Conservation (phyloP, 2,329 filamentous ascomycete genomes). For the Pseudopithomyces maydicus region DNA sequence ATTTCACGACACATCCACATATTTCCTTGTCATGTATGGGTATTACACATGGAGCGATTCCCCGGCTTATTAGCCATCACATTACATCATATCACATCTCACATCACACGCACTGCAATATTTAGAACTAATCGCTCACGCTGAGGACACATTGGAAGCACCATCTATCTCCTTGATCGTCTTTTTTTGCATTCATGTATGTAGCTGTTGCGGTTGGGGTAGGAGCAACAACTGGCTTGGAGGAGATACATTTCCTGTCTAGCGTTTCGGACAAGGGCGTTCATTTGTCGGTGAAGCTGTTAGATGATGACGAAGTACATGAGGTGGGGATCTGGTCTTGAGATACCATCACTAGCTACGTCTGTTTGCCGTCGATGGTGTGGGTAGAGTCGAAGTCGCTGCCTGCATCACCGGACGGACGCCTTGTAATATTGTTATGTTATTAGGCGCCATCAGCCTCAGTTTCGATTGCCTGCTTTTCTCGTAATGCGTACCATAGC, state of each 20-base stretch:
- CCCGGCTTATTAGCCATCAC: constrained; percentile 21
- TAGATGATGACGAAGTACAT: background rate
- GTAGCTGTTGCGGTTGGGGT: background rate
- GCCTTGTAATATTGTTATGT: no score
- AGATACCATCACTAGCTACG: background rate
- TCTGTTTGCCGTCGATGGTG: no score
- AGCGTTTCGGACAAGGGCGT: background rate
- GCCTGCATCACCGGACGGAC: no score
- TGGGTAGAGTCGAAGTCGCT: no score
- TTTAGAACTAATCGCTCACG: constrained; percentile 40
- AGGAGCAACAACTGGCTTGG: background rate
- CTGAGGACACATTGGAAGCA: constrained; percentile 14
- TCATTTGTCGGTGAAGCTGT: background rate
- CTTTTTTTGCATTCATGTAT: background rate
- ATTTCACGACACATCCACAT: constrained; percentile 28
- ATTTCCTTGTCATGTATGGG: constrained; percentile 22
- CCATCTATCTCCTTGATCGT: constrained; percentile 2
- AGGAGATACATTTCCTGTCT: background rate
- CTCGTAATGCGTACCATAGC: background rate
- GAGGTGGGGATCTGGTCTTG: background rate
- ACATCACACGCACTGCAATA: constrained; percentile 1
- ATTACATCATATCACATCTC: constrained; percentile 1
- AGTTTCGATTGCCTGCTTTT: background rate
- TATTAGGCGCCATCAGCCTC: no score
- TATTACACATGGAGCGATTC: constrained; percentile 17